Percentiles rank a stretch among this genome's conserved stretches.
phyloP scores from a whole-genome alignment of 2,329 filamentous ascomycete genomes.

The Xylariales sp. region DNA sequence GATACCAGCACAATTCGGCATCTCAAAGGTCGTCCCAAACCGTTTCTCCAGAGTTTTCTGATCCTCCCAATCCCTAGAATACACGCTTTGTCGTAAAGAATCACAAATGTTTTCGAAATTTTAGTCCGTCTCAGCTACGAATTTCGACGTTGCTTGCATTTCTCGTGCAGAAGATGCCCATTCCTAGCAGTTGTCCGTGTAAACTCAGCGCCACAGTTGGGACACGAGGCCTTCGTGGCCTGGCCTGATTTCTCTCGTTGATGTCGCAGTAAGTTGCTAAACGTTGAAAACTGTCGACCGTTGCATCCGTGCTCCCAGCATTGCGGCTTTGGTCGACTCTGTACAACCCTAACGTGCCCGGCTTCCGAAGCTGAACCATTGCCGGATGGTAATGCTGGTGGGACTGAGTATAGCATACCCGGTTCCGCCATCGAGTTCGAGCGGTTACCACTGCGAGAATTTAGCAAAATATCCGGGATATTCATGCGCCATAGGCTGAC shows the following conservation, averaged over 20 bases:
- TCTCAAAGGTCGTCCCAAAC: too few species aligned
- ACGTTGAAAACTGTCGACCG: constrained; percentile 90
- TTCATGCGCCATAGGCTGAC: too few species aligned
- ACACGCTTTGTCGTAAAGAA: constrained; percentile 8
- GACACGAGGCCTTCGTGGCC: constrained; percentile 81
- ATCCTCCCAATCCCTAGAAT: neutral
- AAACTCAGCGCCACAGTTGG: constrained; percentile 88
- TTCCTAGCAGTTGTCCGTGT: constrained; percentile 85
- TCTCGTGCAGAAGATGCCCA: constrained; percentile 79
- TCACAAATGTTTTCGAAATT: constrained; percentile 3
- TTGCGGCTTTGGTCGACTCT: constrained; percentile 83
- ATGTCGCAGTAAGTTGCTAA: constrained; percentile 89
- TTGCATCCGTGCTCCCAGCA: constrained; percentile 98
- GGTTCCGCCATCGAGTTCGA: constrained; percentile 37
- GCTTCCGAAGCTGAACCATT: constrained; percentile 31
- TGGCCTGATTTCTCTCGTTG: constrained; percentile 93
- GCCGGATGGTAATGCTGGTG: constrained; percentile 30
- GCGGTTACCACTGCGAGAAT: constrained; percentile 35
- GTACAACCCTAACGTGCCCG: constrained; percentile 62
- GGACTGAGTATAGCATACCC: constrained; percentile 40
- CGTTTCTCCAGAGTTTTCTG: too few species aligned
- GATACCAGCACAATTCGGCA: too few species aligned
- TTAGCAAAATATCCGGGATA: too few species aligned
- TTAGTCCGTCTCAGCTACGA: too few species aligned
- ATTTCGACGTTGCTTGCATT: constrained; percentile 73